Evolutionary conservation across 768 basidiomycete genomes (phyloP).

Genomic region (Lactarius psammicola): DNA sequence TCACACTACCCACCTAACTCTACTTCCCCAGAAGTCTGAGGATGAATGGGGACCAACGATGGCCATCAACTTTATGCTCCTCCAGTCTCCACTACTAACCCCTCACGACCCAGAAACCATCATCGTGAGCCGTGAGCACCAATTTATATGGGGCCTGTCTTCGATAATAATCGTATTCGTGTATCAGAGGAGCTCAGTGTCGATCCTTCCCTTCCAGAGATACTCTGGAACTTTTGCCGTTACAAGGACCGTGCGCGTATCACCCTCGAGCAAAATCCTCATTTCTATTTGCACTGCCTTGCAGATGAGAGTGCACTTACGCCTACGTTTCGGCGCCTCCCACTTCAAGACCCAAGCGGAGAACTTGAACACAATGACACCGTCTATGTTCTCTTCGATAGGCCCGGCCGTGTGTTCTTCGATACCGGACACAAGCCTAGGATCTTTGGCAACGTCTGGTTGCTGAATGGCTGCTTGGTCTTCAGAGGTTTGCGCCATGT

Average conservation of each 20-base stretch:
- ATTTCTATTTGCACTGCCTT: not conserved
- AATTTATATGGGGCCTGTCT: not conserved
- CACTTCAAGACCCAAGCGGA: no score
- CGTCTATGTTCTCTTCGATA: no score
- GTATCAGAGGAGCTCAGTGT: not conserved
- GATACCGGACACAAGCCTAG: no score
- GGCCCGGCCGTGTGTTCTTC: no score
- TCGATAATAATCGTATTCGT: not conserved
- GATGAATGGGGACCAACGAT: not conserved
- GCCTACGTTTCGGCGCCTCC: no score
- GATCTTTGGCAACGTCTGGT: no score
- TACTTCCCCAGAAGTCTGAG: not conserved
- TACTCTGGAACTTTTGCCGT: not conserved
- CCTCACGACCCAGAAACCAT: not conserved
- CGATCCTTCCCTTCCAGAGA: not conserved
- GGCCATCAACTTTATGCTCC: not conserved
- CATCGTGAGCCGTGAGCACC: not conserved
- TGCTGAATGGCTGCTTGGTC: no score
- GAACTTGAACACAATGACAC: no score
- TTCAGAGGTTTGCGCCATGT: no score
- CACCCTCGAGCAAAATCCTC: not conserved
- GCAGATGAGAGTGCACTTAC: no score
- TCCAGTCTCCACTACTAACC: not conserved
- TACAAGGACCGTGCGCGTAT: not conserved
- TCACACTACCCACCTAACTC: not conserved